phyloP scores from a whole-genome alignment of 2,329 filamentous ascomycete species.

The Pseudonectria foliicola region DNA sequence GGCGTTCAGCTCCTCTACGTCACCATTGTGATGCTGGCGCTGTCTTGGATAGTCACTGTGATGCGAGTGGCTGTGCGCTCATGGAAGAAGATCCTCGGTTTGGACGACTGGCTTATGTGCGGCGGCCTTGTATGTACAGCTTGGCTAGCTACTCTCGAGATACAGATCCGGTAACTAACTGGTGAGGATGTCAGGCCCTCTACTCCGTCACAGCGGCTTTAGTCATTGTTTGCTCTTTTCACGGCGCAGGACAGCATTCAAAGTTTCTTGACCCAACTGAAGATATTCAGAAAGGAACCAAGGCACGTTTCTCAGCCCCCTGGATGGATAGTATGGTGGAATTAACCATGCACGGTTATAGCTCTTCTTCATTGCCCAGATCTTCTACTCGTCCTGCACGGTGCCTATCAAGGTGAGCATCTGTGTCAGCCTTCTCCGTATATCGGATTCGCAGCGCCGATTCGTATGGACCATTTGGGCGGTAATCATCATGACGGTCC shows the following conservation, averaged over 20 bases:
- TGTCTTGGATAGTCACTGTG: constrained; percentile 8
- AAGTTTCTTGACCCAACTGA: neutral
- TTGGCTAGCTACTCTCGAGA: no score
- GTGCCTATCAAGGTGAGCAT: constrained; percentile 22
- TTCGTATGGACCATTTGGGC: constrained; percentile 11
- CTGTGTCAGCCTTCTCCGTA: constrained; percentile 21
- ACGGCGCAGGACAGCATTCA: constrained; percentile 10
- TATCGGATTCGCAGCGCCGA: constrained; percentile 11
- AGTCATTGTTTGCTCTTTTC: constrained; percentile 13
- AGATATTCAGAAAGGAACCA: constrained; percentile 12
- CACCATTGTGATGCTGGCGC: constrained; percentile 10
- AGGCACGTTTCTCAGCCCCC: constrained; percentile 5
- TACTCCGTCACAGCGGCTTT: constrained; percentile 9
- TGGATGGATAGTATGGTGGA: neutral
- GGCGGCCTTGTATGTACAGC: constrained; percentile 8
- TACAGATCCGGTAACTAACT: neutral
- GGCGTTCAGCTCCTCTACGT: constrained; percentile 12
- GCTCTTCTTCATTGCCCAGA: constrained; percentile 16
- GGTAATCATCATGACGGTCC: constrained; percentile 6
- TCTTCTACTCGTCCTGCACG: constrained; percentile 14
- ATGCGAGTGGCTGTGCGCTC: constrained; percentile 6
- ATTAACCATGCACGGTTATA: constrained; percentile 1
- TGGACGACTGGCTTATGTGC: constrained; percentile 18
- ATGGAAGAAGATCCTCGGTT: constrained; percentile 11
- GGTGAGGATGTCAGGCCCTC: constrained; percentile 3